Evolutionary conservation across 2,329 filamentous ascomycete genomes (phyloP), one percentile per base, ranked within the genome.

Genomic region (Boeremia lycopersici): DNA sequence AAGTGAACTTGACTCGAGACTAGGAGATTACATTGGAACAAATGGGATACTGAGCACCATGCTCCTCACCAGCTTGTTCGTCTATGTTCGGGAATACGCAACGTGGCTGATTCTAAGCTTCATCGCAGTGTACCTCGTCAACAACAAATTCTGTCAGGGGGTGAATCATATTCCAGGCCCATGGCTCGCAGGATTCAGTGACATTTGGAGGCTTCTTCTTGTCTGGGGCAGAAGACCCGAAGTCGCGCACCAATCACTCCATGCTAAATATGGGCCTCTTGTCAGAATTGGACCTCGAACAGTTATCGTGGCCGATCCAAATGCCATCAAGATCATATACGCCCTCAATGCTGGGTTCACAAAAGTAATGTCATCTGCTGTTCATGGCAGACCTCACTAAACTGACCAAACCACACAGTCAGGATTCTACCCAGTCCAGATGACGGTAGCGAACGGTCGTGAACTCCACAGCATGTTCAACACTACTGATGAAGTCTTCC

Each of bases 261-360:
- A 96, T 75, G 83, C 87, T 77, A 87, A 86, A 66, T 78, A 88
- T 35, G 91, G 91, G 3, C 86, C 86, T 9, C 76, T 96, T 0
- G 86, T 95, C 17, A 83, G 91, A 23, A 88, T 96, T 60, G 87
- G 90, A 67, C 91, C 91, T 0, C 85, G 90, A 64, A 90, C 95
- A 64, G 81, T 95, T 62, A 89, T 87, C 0, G 90, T 92, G 63
- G 81, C 86, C 1, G 82, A 89, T 58, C 87, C 89, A 0, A 82
- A 83, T 48, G 87, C 78, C 2, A n/a, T 41, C 2, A 12, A 13
- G 7, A 41, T 2, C 5, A 41, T 41, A 4, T 41, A 41, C 15
- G 38, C 10, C 10, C 38, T 41, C 10, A 41, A 41, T 13, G 10
- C 38, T 2, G 38, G 38, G 13, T 41, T n/a, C n/a, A 15, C 10